Evolutionary conservation across 2,329 filamentous ascomycete species (phyloP), one percentile per base, ranked within the genome.

Genomic region (Penicillium sp.): DNA sequence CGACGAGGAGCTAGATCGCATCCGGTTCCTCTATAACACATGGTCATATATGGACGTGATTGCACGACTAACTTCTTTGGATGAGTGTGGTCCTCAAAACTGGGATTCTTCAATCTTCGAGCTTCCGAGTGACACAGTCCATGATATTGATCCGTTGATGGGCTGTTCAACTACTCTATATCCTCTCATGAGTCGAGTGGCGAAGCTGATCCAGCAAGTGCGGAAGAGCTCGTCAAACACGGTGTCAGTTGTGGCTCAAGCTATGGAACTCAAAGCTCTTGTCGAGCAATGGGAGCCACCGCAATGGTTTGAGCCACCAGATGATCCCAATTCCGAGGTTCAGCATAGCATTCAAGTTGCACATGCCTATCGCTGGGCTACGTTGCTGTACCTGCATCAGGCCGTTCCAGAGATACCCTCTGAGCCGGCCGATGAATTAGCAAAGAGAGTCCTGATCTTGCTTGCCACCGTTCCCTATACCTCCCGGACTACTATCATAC

Each of bases 11-110:
- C 70, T 84, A 13, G 75, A 79, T 40, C 77, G 86, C 8, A 75
- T 90, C 25, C 84, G 84, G 55, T 90, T 90, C 64, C 76, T 90
- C 19, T 88, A 86, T 73, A 89, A 89, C 67, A 85, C 84, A 4
- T 90, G 86, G 85, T 81, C 89, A 8, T 90, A 90, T 66, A 87
- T 89, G 82, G 86, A 89, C 69, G 88, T 90, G 29, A 86, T 90
- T 61, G 84, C 87, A 25, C 82, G 87, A 15, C 75, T 90, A 49
- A 89, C 86, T 0, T 86, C 86, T 3, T 73, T 84, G 3, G 83
- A 85, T 57, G 81, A 83, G 37, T 82, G 84, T 25, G 83, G 84
- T 13, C 78, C 83, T 45, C 75, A 78, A 42, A 75, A 81, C 6
- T 64, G 81, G 19, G 49, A 76, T 71, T 12, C 70, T 21, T 65